phyloP scores from a whole-genome alignment of 345 rosid genomes.

The Eucalyptus dawsonii region DNA sequence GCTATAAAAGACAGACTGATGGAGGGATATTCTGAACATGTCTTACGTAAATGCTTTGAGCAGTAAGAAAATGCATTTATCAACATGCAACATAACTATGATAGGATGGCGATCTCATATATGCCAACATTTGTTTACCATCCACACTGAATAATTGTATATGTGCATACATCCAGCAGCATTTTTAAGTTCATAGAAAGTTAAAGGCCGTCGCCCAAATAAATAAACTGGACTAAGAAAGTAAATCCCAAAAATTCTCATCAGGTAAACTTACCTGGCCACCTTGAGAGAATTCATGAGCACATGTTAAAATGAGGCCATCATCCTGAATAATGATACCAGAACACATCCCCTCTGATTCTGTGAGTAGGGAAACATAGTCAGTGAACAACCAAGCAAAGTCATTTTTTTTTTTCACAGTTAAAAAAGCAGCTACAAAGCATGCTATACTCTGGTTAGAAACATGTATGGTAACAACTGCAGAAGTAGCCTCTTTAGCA shows the following conservation, averaged over 20 bases:
- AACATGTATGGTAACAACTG: conserved; percentile 68
- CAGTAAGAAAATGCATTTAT: neutral
- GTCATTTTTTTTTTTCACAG: neutral
- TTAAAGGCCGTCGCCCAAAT: neutral
- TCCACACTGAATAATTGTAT: neutral
- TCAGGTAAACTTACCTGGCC: conserved; percentile 19
- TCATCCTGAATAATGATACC: conserved; percentile 72
- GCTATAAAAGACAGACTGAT: neutral
- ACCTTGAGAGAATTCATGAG: conserved; percentile 66
- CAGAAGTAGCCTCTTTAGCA: conserved; percentile 61
- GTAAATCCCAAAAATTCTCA: neutral
- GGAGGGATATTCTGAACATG: neutral
- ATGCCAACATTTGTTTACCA: neutral
- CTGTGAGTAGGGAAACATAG: neutral
- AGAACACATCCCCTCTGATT: conserved; percentile 48
- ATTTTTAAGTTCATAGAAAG: neutral
- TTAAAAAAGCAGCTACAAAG: neutral
- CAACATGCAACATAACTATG: neutral
- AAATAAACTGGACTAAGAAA: neutral
- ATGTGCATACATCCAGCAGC: neutral
- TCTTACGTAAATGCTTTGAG: neutral
- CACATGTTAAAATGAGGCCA: conserved; percentile 83
- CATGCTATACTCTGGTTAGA: conserved; percentile 17
- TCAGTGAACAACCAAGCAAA: neutral
- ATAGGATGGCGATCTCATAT: neutral